phyloP scores from a whole-genome alignment of 768 basidiomycete genomes.

The Russula lepida region DNA sequence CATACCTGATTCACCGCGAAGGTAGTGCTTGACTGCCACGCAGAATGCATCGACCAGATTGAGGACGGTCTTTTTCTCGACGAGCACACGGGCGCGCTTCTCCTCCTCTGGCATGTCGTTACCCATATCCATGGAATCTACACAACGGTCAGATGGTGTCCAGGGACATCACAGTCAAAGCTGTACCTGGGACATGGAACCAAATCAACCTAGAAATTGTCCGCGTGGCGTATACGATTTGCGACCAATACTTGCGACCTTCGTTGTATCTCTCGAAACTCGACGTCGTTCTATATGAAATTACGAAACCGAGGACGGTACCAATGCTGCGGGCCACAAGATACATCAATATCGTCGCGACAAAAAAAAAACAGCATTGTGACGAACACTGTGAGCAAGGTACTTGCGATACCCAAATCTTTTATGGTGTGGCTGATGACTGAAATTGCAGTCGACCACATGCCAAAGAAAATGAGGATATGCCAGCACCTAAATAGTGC shows the following conservation, averaged over 20 bases:
- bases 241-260: constrained; percentile 59
- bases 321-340: constrained; percentile 36
- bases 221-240: constrained; percentile 48
- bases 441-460: constrained; percentile 51
- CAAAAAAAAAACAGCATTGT: neutral
- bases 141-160: neutral
- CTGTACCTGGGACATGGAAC: constrained; percentile 59
- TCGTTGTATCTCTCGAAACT: constrained; percentile 75
- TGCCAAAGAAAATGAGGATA: constrained; percentile 54
- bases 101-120: constrained; percentile 23
- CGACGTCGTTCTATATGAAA: constrained; percentile 63
- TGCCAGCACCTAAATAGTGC: constrained; percentile 57
- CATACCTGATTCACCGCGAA: constrained; percentile 22
- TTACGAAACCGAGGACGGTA: constrained; percentile 68
- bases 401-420: constrained; percentile 37
- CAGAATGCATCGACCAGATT: constrained; percentile 60
- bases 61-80: constrained; percentile 63
- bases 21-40: constrained; percentile 61
- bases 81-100: constrained; percentile 40
- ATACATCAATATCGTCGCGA: neutral
- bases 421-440: constrained; percentile 42
- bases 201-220: constrained; percentile 54
- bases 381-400: constrained; percentile 62
- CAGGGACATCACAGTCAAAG: neutral
- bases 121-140: constrained; percentile 25